Evolutionary conservation across 208 protist genomes (phyloP), one percentile per base, ranked within the genome.

Genomic region (Trypanosoma rangeli): DNA sequence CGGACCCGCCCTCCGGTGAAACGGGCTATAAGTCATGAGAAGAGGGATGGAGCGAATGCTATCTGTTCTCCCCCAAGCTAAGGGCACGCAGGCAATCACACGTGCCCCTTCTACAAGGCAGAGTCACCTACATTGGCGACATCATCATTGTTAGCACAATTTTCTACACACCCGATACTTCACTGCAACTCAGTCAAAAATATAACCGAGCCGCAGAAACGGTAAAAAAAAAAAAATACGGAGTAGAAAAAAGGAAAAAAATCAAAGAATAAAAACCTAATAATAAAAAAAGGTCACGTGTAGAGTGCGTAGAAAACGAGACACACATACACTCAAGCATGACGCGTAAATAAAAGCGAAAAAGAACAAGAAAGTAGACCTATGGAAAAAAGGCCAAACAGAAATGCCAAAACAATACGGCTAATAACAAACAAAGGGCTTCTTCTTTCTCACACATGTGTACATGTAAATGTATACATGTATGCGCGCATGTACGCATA

Each of bases 361-460:
- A 72, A 54, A 55, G 37, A 80, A 65, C 15, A 44, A 50, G 20
- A 5, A 16, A 31, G 10, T n/a, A n/a, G n/a, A n/a, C n/a, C n/a
- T n/a, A 49, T 26, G 56, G 31, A 42, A 57, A 64, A 64, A 62
- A 58, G 20, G 35, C n/a, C n/a, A n/a, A n/a, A n/a, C n/a, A 60
- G 5, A 61, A 52, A 69, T 3, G 28, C 20, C 35, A 44, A 68
- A 44, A 68, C 44, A 68, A 54, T 35, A 33, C 2, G 1, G 31
- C 1, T 20, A 26, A 54, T 54, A 54, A 66, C 4, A 60, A 57
- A 57, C 31, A 67, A 52, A 37, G 28, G 24, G 3, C n/a, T 62
- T 53, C 33, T 60, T 61, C 29, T 60, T 60, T 60, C 50, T 69
- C 60, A 58, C 18, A 12, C 18, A 39, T 18, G 12, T 48, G 18